Evolutionary conservation across 2,329 filamentous ascomycete species (phyloP).

Genomic region (Fusarium albosuccineum): DNA sequence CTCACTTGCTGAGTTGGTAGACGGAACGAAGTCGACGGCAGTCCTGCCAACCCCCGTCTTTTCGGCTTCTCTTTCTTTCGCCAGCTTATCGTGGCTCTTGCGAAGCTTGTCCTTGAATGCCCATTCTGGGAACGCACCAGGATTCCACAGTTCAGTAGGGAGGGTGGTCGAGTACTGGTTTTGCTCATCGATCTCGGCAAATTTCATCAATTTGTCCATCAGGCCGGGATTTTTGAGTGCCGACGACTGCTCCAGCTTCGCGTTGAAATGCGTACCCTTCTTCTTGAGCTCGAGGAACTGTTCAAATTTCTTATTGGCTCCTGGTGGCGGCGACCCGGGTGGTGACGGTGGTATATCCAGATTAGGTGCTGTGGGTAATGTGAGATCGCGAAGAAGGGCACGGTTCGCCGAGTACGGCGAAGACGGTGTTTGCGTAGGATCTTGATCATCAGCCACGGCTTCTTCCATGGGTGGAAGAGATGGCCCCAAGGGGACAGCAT

Average conservation of each 20-base stretch:
- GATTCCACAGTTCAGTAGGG: conserved; percentile 68
- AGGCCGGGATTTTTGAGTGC: conserved; percentile 80
- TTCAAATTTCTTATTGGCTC: conserved; percentile 75
- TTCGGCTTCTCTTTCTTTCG: conserved; percentile 60
- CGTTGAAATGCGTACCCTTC: conserved; percentile 82
- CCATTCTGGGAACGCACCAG: conserved; percentile 66
- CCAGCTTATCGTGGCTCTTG: conserved; percentile 60
- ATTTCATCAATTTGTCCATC: conserved; percentile 78
- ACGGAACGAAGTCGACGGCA: conserved; percentile 64
- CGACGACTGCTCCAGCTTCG: conserved; percentile 74
- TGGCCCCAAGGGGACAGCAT: conserved; percentile 54
- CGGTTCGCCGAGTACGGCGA: conserved; percentile 79
- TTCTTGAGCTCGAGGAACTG: conserved; percentile 83
- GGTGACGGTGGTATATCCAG: conserved; percentile 82
- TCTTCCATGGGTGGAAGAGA: conserved; percentile 52
- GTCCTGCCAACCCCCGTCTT: conserved; percentile 56
- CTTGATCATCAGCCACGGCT: conserved; percentile 36
- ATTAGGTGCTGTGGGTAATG: conserved; percentile 78
- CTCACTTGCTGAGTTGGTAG: conserved; percentile 40
- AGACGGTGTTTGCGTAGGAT: conserved; percentile 50
- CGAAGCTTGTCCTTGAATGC: conserved; percentile 65
- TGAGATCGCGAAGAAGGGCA: conserved; percentile 76
- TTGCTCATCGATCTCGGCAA: conserved; percentile 64
- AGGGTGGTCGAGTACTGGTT: conserved; percentile 77
- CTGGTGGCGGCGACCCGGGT: conserved; percentile 67